Evolutionary conservation across 495 filamentous ascomycete species (phyloP).

Genomic region (Darksidea phi): DNA sequence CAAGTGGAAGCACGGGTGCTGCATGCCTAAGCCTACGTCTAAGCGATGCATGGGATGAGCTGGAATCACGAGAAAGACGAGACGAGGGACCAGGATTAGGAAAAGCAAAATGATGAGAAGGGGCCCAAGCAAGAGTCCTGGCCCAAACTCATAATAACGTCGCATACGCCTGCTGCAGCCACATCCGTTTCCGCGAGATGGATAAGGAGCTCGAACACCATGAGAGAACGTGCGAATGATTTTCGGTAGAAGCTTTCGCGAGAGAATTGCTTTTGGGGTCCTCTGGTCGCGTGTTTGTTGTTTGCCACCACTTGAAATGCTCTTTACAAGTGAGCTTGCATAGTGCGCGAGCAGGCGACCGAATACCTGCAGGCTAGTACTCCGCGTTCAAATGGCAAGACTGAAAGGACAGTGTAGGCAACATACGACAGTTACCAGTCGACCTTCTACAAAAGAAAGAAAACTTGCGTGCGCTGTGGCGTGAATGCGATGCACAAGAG

Average conservation of each 20-base stretch:
- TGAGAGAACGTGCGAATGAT: neutral
- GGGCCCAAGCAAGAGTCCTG: neutral
- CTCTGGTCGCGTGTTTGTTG: too few species aligned
- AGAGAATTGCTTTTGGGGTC: neutral
- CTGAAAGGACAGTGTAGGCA: too few species aligned
- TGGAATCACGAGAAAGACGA: neutral
- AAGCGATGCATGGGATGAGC: neutral
- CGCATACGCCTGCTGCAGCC: slow-evolving; percentile 32
- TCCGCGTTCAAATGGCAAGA: too few species aligned
- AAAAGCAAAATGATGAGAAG: neutral
- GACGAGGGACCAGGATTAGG: neutral
- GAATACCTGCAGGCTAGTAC: too few species aligned
- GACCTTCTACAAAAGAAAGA: too few species aligned
- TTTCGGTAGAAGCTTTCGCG: neutral
- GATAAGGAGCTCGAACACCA: slow-evolving; percentile 4
- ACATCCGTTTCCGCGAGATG: slow-evolving; percentile 18
- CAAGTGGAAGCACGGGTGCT: neutral
- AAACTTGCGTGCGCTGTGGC: too few species aligned
- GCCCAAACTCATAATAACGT: slow-evolving; percentile 12
- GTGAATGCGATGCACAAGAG: neutral
- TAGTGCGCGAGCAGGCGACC: too few species aligned
- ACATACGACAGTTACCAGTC: too few species aligned
- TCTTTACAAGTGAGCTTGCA: too few species aligned
- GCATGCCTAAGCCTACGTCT: neutral
- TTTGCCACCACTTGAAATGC: too few species aligned